phyloP scores from a whole-genome alignment of 805 yeast species.

The Maudiozyma barnettii region DNA sequence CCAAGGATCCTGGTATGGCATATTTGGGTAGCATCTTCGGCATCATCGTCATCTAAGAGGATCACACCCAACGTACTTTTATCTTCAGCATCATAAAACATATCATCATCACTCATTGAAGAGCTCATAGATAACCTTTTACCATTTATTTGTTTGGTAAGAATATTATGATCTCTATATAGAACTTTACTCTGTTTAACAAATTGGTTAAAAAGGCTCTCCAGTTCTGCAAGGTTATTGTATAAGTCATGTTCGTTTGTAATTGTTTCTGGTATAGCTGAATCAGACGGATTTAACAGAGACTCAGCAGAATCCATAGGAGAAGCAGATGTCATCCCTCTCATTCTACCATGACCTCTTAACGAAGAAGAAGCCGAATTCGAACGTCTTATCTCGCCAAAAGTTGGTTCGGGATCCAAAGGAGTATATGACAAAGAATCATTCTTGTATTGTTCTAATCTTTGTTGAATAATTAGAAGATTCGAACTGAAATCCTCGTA shows the following conservation, averaged over 20 bases:
- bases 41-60: conserved; percentile 36
- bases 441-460: conserved; percentile 21
- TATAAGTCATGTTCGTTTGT: conserved; percentile 18
- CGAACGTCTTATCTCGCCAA: conserved; percentile 3
- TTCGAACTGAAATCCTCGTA: conserved; percentile 14
- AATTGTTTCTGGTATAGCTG: not conserved
- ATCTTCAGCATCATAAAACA: conserved; percentile 65
- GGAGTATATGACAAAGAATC: conserved; percentile 18
- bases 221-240: conserved; percentile 17
- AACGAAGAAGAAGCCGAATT: conserved; percentile 13
- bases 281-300: conserved; percentile 1
- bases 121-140: conserved; percentile 12
- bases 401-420: conserved; percentile 1
- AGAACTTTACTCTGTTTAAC: conserved; percentile 16
- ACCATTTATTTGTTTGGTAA: conserved; percentile 9
- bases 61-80: conserved; percentile 42
- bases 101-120: conserved; percentile 37
- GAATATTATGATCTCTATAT: conserved; percentile 11
- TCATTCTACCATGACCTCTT: conserved; percentile 3
- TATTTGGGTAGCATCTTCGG: conserved; percentile 3
- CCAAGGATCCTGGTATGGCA: not conserved
- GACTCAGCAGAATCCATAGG: conserved; percentile 7
- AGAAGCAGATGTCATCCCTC: conserved; percentile 5
- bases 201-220: conserved; percentile 15
- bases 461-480: conserved; percentile 19